Evolutionary conservation across 2,329 filamentous ascomycete species (phyloP).

Genomic region (Laburnicola sp.): DNA sequence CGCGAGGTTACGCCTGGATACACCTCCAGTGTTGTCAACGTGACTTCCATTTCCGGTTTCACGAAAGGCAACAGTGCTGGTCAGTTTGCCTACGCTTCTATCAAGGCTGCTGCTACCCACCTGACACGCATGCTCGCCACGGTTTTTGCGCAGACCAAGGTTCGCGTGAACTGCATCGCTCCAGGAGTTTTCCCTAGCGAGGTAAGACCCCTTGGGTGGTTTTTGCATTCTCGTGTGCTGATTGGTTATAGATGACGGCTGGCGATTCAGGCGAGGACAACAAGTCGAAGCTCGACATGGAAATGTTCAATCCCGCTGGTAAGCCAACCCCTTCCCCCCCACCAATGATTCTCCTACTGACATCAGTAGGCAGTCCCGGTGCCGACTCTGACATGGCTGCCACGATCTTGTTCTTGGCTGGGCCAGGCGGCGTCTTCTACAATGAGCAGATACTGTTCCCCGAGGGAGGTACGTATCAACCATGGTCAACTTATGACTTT

Average conservation of each 20-base stretch:
- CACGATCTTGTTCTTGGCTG: constrained; percentile 56
- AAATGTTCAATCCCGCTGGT: constrained; percentile 51
- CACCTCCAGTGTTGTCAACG: constrained; percentile 57
- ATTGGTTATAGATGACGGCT: constrained; percentile 56
- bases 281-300: constrained; percentile 50
- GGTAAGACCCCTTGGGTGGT: constrained; percentile 15
- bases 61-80: constrained; percentile 57
- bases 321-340: constrained; percentile 3
- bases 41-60: constrained; percentile 55
- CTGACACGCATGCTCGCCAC: constrained; percentile 52
- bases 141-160: constrained; percentile 48
- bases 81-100: constrained; percentile 57
- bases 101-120: constrained; percentile 55
- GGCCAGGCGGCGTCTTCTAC: constrained; percentile 55
- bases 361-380: constrained; percentile 36
- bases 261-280: constrained; percentile 51
- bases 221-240: constrained; percentile 4
- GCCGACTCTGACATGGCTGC: constrained; percentile 57
- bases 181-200: constrained; percentile 50
- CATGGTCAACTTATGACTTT: constrained; percentile 7
- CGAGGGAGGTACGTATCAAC: constrained; percentile 45
- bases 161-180: constrained; percentile 51
- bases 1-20: constrained; percentile 52
- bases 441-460: constrained; percentile 59
- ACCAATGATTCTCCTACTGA: constrained; percentile 12